Conservation (phyloP, 768 basidiomycete species). For the Mycena indigotica region DNA sequence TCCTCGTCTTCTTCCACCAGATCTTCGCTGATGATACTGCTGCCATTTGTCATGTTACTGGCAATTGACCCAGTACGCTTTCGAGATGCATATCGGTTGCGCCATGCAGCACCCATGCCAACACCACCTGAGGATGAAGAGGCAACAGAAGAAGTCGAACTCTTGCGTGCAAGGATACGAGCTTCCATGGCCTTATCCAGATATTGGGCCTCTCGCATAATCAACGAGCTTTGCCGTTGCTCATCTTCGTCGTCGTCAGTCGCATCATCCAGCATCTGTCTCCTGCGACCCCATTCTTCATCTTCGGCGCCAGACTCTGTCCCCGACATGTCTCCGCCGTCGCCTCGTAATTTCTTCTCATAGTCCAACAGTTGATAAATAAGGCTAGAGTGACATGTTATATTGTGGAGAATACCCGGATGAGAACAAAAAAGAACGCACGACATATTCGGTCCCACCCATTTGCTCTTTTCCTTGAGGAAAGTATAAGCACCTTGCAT, state of each 20-base stretch:
- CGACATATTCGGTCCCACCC: slow-evolving; percentile 94
- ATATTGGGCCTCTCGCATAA: slow-evolving; percentile 78
- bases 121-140: slow-evolving; percentile 57
- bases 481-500: slow-evolving; percentile 91
- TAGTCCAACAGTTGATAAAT: slow-evolving; percentile 94
- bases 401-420: slow-evolving; percentile 7
- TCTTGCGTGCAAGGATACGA: slow-evolving; percentile 73
- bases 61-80: slow-evolving; percentile 76
- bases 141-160: slow-evolving; percentile 64
- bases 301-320: slow-evolving; percentile 63
- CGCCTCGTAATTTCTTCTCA: slow-evolving; percentile 69
- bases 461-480: slow-evolving; percentile 87
- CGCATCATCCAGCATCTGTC: slow-evolving; percentile 60
- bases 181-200: slow-evolving; percentile 89
- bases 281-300: slow-evolving; percentile 79
- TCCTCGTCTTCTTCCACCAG: slow-evolving; percentile 85
- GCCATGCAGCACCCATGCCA: slow-evolving; percentile 71
- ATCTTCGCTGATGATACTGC: slow-evolving; percentile 75
- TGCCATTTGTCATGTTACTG: slow-evolving; percentile 62
- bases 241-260: slow-evolving; percentile 50
- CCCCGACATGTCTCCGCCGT: slow-evolving; percentile 51
- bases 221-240: slow-evolving; percentile 55
- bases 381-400: slow-evolving; percentile 51
- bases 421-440: slow-evolving; percentile 46
- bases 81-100: slow-evolving; percentile 61